phyloP scores from a whole-genome alignment of 768 basidiomycete species.

The Kwoniella sp. region DNA sequence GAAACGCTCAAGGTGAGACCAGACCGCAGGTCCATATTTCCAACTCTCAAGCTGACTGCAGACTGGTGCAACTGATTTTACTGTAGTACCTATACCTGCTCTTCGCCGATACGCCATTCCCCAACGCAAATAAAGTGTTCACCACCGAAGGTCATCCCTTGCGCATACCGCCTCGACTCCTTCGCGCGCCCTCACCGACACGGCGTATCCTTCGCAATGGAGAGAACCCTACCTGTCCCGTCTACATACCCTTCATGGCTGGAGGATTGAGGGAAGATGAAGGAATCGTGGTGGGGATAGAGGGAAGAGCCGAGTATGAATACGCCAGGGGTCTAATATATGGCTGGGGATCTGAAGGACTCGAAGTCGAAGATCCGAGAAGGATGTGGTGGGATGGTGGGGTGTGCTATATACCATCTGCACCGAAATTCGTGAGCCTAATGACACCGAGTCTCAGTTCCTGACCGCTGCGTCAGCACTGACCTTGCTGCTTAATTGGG shows the following conservation, averaged over 20 bases:
- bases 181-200: constrained; percentile 65
- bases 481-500: no score
- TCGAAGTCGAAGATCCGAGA: constrained; percentile 27
- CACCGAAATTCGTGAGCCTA: constrained; percentile 38
- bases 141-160: constrained; percentile 95
- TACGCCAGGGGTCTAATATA: constrained; percentile 72
- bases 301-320: constrained; percentile 73
- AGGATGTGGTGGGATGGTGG: constrained; percentile 39
- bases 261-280: constrained; percentile 5
- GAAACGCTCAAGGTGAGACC: constrained; percentile 79
- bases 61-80: neutral
- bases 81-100: constrained; percentile 87
- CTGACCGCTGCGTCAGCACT: no score
- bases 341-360: constrained; percentile 51
- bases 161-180: constrained; percentile 63
- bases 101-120: constrained; percentile 75
- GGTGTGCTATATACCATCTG: constrained; percentile 31
- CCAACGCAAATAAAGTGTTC: constrained; percentile 85
- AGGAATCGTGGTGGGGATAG: constrained; percentile 72
- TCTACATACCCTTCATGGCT: constrained; percentile 59
- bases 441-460: neutral
- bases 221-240: constrained; percentile 63
- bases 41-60: constrained; percentile 8
- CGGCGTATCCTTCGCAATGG: constrained; percentile 59
- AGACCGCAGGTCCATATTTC: neutral